Evolutionary conservation across 2,329 filamentous ascomycete species (phyloP).

Genomic region (Pseudonectria buxi): DNA sequence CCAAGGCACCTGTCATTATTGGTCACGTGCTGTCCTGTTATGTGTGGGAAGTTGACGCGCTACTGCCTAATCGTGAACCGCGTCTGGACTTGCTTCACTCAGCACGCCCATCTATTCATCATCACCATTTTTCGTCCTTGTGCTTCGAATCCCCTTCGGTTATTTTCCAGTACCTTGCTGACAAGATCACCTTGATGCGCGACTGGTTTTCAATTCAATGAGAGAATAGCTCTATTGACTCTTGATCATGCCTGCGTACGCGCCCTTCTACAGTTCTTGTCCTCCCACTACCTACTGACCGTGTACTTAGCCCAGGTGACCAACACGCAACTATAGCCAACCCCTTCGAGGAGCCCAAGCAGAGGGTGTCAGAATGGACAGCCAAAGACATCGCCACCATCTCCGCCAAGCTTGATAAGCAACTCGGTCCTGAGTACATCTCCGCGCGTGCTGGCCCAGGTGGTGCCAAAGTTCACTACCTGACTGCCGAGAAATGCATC

Average conservation of each 20-base stretch:
- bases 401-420: conserved; percentile 79
- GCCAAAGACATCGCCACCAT: conserved; percentile 86
- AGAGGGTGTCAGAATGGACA: conserved; percentile 71
- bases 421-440: conserved; percentile 93
- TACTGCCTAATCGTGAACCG: conserved; percentile 18
- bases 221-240: conserved; percentile 11
- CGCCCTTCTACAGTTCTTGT: conserved; percentile 10
- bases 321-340: conserved; percentile 58
- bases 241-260: conserved; percentile 39
- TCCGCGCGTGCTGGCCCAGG: conserved; percentile 77
- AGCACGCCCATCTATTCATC: no score
- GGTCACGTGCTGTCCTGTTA: conserved; percentile 27
- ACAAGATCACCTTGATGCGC: no score
- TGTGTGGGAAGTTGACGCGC: conserved; percentile 10
- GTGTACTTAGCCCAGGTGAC: conserved; percentile 53
- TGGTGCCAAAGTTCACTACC: conserved; percentile 83
- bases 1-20: no score
- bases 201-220: conserved; percentile 15
- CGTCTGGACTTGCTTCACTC: conserved; percentile 5
- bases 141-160: background rate
- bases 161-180: no score
- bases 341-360: conserved; percentile 70
- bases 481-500: conserved; percentile 95
- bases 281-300: conserved; percentile 10
- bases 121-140: background rate